Conservation (phyloP, 2,329 filamentous ascomycete species). For the Penicillium polonicum region DNA sequence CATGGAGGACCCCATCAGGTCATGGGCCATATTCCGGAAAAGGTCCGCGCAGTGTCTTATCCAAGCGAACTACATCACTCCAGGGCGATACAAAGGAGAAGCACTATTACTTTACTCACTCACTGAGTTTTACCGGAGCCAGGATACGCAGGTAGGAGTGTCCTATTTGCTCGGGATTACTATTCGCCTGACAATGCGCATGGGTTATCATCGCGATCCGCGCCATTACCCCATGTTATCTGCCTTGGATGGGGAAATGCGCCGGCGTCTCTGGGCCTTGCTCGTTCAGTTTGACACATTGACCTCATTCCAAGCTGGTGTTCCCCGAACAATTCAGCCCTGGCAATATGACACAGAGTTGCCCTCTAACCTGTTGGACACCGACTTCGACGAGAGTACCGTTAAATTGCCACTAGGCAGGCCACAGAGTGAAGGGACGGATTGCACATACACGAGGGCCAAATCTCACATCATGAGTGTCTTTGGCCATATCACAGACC, state of each 20-base stretch:
- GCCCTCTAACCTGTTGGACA: conserved; percentile 61
- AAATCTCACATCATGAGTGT: conserved; percentile 38
- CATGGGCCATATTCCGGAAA: conserved; percentile 52
- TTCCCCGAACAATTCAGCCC: conserved; percentile 61
- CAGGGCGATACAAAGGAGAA: conserved; percentile 35
- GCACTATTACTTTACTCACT: conserved; percentile 33
- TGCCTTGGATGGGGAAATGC: conserved; percentile 57
- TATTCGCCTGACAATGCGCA: conserved; percentile 60
- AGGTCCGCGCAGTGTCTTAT: conserved; percentile 33
- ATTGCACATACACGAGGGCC: conserved; percentile 38
- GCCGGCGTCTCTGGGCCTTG: conserved; percentile 44
- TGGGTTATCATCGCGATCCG: conserved; percentile 61
- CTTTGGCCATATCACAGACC: conserved; percentile 40
- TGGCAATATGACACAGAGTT: conserved; percentile 60
- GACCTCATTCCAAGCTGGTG: conserved; percentile 62
- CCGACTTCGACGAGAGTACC: conserved; percentile 57
- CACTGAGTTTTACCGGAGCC: conserved; percentile 32
- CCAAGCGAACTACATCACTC: conserved; percentile 35
- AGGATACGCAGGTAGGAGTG: conserved; percentile 50
- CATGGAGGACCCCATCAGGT: conserved; percentile 15
- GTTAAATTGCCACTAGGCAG: conserved; percentile 53
- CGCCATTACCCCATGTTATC: conserved; percentile 54
- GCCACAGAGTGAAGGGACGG: conserved; percentile 55
- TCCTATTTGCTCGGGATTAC: conserved; percentile 57
- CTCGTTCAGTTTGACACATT: conserved; percentile 59